Evolutionary conservation across 805 yeast genomes (phyloP).

Genomic region (Cyberlindnera americana): DNA sequence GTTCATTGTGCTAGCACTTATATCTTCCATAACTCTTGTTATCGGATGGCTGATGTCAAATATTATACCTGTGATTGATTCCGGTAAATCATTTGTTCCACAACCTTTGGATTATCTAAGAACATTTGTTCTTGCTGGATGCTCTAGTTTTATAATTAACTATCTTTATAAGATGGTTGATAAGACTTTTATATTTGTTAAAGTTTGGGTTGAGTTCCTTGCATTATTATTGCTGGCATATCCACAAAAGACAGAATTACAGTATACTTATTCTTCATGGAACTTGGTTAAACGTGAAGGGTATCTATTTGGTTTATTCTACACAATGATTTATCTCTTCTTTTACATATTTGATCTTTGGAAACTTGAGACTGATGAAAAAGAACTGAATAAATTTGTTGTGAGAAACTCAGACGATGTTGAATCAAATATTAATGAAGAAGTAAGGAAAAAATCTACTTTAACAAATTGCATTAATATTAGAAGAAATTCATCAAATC

Average conservation of each 20-base stretch:
- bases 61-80: conserved; percentile 14
- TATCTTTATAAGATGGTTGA: conserved; percentile 27
- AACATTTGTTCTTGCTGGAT: conserved; percentile 33
- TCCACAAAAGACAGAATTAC: conserved; percentile 33
- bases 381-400: conserved; percentile 8
- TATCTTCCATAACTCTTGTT: neutral
- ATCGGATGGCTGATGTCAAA: neutral
- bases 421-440: conserved; percentile 15
- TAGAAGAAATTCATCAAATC: conserved; percentile 28
- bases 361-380: conserved; percentile 18
- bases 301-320: conserved; percentile 33
- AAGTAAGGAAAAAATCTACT: conserved; percentile 31
- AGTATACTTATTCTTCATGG: conserved; percentile 29
- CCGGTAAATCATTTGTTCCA: conserved; percentile 30
- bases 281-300: conserved; percentile 39
- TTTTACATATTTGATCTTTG: conserved; percentile 35
- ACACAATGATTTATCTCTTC: conserved; percentile 20
- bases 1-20: neutral
- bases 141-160: conserved; percentile 32
- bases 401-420: conserved; percentile 11
- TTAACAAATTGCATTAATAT: conserved; percentile 35
- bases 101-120: conserved; percentile 37
- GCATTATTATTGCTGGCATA: conserved; percentile 36
- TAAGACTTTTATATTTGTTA: conserved; percentile 29
- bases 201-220: conserved; percentile 35